phyloP scores from a whole-genome alignment of 2,329 filamentous ascomycete genomes.

The Colletotrichum simmondsii region DNA sequence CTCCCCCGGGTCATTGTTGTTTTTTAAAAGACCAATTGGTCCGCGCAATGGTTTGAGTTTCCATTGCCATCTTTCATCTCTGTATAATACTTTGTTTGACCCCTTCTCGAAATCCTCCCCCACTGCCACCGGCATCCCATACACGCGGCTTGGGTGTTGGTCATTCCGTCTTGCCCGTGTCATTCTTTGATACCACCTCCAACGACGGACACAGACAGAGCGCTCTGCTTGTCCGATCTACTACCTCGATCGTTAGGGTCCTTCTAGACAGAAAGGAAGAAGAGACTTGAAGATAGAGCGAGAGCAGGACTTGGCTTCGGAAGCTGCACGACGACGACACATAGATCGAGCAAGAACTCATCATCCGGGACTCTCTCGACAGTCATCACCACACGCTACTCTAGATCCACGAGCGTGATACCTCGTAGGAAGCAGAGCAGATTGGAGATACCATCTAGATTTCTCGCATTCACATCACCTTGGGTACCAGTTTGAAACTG shows the following conservation, averaged over 20 bases:
- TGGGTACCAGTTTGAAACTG: conserved; percentile 1
- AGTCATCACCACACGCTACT: conserved; percentile 14
- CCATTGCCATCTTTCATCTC: conserved; percentile 31
- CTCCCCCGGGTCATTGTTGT: conserved; percentile 42
- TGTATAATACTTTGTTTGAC: conserved; percentile 43
- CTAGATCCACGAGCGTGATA: conserved; percentile 25
- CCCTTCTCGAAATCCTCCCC: conserved; percentile 34
- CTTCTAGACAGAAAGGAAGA: conserved; percentile 31
- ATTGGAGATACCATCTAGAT: background rate
- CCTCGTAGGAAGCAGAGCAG: conserved; percentile 17
- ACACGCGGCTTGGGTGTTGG: conserved; percentile 34
- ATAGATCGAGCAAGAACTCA: background rate
- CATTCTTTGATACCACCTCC: conserved; percentile 31
- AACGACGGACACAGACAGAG: conserved; percentile 24
- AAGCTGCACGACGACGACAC: conserved; percentile 18
- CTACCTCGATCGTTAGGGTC: conserved; percentile 29
- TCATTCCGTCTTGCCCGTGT: conserved; percentile 32
- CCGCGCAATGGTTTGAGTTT: conserved; percentile 51
- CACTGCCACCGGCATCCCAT: conserved; percentile 36
- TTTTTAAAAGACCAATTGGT: conserved; percentile 46
- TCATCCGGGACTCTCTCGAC: conserved; percentile 6
- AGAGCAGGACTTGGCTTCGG: conserved; percentile 21
- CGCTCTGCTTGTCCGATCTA: conserved; percentile 19
- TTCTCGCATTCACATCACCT: conserved; percentile 9
- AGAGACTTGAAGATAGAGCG: conserved; percentile 27